Percentiles rank a stretch among this genome's conserved stretches.
Conservation (phyloP, 139 green algal genomes). For the Ostreobium quekettii region DNA sequence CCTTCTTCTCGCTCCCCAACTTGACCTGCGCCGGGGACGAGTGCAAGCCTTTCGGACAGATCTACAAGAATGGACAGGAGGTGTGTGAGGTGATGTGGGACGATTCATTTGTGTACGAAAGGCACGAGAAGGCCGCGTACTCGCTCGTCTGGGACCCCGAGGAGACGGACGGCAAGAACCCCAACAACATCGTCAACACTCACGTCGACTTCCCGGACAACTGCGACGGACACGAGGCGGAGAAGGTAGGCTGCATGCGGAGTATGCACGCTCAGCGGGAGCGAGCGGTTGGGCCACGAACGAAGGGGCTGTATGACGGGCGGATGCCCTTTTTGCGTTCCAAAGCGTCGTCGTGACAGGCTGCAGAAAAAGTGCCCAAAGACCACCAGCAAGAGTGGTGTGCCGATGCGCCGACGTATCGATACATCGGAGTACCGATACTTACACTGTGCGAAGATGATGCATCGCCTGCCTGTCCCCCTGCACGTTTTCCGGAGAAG, state of each 20-base stretch:
- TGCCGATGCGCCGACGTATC: too few relatives aligned
- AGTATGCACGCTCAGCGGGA: too few relatives aligned
- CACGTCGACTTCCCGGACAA: constrained; percentile 5
- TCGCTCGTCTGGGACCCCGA: constrained; percentile 14
- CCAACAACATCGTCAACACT: constrained; percentile 20
- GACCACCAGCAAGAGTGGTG: too few relatives aligned
- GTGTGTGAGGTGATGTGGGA: constrained; percentile 26
- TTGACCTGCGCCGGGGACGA: constrained; percentile 2
- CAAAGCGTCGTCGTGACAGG: too few relatives aligned
- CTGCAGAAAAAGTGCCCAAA: too few relatives aligned
- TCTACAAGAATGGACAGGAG: constrained; percentile 26
- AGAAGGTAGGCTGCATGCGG: neutral
- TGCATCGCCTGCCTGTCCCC: too few relatives aligned
- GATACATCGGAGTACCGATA: too few relatives aligned
- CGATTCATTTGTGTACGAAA: constrained; percentile 19
- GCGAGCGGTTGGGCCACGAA: too few relatives aligned
- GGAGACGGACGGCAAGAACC: constrained; percentile 18
- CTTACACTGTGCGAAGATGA: too few relatives aligned
- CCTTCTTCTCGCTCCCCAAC: constrained; percentile 4
- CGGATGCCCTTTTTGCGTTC: too few relatives aligned
- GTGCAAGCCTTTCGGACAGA: constrained; percentile 20
- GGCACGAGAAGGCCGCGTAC: constrained; percentile 27
- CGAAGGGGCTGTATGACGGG: too few relatives aligned
- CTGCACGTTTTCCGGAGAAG: too few relatives aligned
- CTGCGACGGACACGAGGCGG: neutral